Base-by-base conservation (phyloP, 2,329 filamentous ascomycete species). In the Pseudocercospora fuligena region DNA sequence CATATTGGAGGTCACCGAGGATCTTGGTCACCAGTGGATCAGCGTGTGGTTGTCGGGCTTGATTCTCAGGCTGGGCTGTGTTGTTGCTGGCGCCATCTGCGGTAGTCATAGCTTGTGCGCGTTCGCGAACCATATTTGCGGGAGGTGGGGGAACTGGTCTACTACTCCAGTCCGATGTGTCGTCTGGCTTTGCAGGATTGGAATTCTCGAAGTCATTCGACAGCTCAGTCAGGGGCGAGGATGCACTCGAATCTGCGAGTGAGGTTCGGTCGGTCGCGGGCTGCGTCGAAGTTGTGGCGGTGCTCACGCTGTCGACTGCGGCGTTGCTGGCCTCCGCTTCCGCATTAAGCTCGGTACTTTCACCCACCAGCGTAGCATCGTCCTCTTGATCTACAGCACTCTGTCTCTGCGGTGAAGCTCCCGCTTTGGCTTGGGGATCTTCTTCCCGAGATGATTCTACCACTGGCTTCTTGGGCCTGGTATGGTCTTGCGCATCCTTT, bases 251-350 rank as follows among this genome's bases (percentile, higher is more conserved):
- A 31, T 21, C 31, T 33, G 31, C 27, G 56, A 43, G 8, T 6
- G 56, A 40, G 8, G 56, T 36, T 36, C 5, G 31, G n/a, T 58
- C 31, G 31, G 16, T 58, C 8, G 23, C n/a, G 2, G 29, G 19
- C 7, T 43, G 56, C 16, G 31, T 25, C 7, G 29, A 40, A 8
- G n/a, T 36, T 12, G 56, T 33, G 31, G 21, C 31, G 16, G 56
- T 40, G 31, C 56, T 58, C 71, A 94, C 97, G 80, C 86, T 97
- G 60, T 92, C 92, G 77, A 94, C 97, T 76, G 94, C 94, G 8
- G 89, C 93, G 21, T 83, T 98, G 63, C 83, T 98, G 61, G 94
- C 56, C 3, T 40, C n/a, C n/a, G 31, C n/a, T 16, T 58, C 31
- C n/a, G n/a, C 47, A n/a, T 43, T n/a, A 7, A 33, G 51, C 27